A percentile compares a stretch with the other conserved stretches of the same genome.
Conservation (phyloP, 345 rosid species). For the Arabidopsis suecica region DNA sequence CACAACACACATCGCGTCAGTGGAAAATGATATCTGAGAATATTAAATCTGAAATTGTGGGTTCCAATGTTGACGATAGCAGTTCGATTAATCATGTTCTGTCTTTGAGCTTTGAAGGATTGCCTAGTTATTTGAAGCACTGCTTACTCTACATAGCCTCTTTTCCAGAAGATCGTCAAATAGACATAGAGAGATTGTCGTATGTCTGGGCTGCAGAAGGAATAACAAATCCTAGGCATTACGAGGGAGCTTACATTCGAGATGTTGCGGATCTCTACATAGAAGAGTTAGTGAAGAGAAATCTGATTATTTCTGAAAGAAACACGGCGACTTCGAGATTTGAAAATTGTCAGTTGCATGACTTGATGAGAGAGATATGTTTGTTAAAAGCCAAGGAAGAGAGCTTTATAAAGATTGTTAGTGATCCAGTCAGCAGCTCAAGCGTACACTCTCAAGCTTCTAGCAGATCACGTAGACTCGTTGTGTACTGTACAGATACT, state of each 20-base stretch:
- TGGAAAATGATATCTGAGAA: no score
- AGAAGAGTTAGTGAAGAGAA: conserved; percentile 39
- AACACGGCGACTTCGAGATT: neutral
- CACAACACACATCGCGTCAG: no score
- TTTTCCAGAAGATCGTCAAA: conserved; percentile 36
- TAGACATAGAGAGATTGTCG: conserved; percentile 32
- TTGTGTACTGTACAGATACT: neutral
- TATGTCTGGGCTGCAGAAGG: conserved; percentile 55
- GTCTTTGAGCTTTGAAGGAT: neutral
- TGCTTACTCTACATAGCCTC: conserved; percentile 34
- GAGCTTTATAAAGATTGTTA: neutral
- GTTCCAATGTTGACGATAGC: no score
- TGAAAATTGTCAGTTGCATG: conserved; percentile 13
- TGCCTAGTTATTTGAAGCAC: conserved; percentile 9
- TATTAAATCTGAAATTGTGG: no score
- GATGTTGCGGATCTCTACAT: conserved; percentile 40
- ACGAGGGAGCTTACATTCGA: neutral
- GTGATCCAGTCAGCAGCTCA: neutral
- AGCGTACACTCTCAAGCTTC: neutral
- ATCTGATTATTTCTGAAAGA: conserved; percentile 44
- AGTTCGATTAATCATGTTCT: no score
- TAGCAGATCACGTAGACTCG: conserved; percentile 21
- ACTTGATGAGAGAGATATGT: conserved; percentile 35
- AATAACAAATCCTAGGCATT: neutral
- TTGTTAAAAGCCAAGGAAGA: conserved; percentile 33